Base-by-base conservation (phyloP, 495 filamentous ascomycete genomes). In the Penicillium goetzii region DNA sequence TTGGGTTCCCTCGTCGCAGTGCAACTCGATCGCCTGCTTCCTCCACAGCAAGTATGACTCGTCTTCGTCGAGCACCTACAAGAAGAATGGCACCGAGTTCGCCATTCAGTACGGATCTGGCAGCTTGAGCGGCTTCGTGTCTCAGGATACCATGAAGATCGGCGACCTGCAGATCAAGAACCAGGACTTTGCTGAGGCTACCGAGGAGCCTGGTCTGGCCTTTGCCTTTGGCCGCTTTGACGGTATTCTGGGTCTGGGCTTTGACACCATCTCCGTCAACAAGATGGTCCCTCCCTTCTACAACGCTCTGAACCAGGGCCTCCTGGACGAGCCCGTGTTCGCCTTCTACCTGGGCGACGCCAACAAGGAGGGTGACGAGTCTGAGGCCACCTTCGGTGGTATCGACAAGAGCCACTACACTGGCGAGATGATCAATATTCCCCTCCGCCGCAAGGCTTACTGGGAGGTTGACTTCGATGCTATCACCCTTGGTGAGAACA, bases 191-290 rank as follows among this genome's bases (percentile, higher is more conserved):
- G 96, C 94, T 65, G 96, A 99, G 80, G 95, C 95, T 33, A 97
- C 93, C 59, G 83, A 79, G 30, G 96, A 99, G 80, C 96, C 96
- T 61, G 96, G 96, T 61, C 85, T 99, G 62, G 94, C 94, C 59
- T 99, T 99, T 74, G 96, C 96, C 65, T 99, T 99, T 71, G 96
- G 96, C 72, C 86, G 92, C 62, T 99, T 99, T 72, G 96, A 99
- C 76, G 96, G 96, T 74, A 99, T 99, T 75, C 81, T 99, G 63
- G 96, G 96, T 67, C 85, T 99, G 65, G 96, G 94, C 49, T 99
- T 89, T 72, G 90, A 97, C 78, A 90, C 88, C 65, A 96, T 99
- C 78, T 95, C 94, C 53, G 96, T 99, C 66, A 97, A 99, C 83
- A 84, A 86, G 71, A 97, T 98, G 60, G 84, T 90, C 38, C 96